Conservation (phyloP, 495 filamentous ascomycete genomes). For the Hypoxylon rickii region DNA sequence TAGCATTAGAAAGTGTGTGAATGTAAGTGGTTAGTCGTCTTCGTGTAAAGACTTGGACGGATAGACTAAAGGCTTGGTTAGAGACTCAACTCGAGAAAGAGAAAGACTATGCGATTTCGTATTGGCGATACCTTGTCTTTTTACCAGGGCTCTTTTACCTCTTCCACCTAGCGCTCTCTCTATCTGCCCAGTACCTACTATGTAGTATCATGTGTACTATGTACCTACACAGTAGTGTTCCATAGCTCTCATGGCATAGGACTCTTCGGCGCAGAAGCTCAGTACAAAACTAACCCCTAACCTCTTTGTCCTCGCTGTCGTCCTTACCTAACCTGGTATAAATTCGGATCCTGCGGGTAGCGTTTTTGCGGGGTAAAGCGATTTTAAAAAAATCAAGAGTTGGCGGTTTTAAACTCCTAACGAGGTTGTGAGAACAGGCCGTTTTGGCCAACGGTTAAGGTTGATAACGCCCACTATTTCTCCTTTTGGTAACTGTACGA, state of each 20-base stretch:
- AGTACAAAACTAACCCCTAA: no score
- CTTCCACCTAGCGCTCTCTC: neutral
- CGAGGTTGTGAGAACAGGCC: conserved; percentile 25
- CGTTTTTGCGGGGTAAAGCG: conserved; percentile 35
- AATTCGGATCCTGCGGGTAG: conserved; percentile 23
- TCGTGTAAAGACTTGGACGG: no score
- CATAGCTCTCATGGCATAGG: no score
- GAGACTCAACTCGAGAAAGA: no score
- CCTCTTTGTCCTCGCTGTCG: neutral
- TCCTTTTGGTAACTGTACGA: conserved; percentile 29
- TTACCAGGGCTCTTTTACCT: no score
- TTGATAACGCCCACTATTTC: conserved; percentile 16
- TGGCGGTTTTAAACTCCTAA: conserved; percentile 34
- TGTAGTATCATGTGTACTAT: neutral
- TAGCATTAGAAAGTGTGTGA: no score
- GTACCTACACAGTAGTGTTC: no score
- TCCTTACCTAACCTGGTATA: neutral
- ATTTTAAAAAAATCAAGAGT: conserved; percentile 32
- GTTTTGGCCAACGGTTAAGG: no score
- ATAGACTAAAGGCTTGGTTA: no score
- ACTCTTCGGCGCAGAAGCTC: neutral
- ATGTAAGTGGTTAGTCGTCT: no score
- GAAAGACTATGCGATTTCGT: neutral
- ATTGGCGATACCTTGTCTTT: no score
- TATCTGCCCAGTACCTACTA: neutral